These are phyloP conservation scores for Fraxinus paxiana DNA, from an alignment of 305 asterid genomes.

Conservation along the genomic window DNA sequence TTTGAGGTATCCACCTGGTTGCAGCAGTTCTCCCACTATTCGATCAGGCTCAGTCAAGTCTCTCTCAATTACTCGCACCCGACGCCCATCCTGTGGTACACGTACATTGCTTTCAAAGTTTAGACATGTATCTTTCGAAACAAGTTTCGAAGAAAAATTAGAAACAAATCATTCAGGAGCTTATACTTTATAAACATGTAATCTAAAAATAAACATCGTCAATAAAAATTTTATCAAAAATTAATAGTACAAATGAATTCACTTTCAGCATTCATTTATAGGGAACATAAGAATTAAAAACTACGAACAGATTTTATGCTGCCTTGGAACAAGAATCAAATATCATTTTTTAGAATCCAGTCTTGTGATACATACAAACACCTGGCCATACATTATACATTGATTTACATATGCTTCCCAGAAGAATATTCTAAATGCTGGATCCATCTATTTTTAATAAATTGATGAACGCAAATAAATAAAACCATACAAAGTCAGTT, in stretches of 20 bases:
- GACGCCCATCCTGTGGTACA: conserved; percentile 66
- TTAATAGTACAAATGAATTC: neutral
- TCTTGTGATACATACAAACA: neutral
- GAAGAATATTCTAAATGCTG: neutral
- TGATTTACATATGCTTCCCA: neutral
- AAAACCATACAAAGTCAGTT: neutral
- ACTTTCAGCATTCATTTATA: neutral
- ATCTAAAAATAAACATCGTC: neutral
- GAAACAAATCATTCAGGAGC: neutral
- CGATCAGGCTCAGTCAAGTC: conserved; percentile 78
- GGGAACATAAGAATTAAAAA: neutral
- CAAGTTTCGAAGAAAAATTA: neutral
- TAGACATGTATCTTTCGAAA: neutral
- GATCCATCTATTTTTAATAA: neutral
- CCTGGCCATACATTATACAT: neutral
- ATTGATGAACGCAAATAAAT: neutral
- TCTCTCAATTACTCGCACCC: conserved; percentile 72
- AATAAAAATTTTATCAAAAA: neutral
- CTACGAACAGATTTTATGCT: neutral
- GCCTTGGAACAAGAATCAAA: neutral
- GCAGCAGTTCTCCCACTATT: conserved; percentile 87
- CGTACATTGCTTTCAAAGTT: neutral
- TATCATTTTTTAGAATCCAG: neutral
- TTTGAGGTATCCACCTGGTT: conserved; percentile 90
- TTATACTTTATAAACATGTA: neutral